Base-by-base conservation (phyloP, 1,139 yeast species). In the Saccharomyces pastorianus region DNA sequence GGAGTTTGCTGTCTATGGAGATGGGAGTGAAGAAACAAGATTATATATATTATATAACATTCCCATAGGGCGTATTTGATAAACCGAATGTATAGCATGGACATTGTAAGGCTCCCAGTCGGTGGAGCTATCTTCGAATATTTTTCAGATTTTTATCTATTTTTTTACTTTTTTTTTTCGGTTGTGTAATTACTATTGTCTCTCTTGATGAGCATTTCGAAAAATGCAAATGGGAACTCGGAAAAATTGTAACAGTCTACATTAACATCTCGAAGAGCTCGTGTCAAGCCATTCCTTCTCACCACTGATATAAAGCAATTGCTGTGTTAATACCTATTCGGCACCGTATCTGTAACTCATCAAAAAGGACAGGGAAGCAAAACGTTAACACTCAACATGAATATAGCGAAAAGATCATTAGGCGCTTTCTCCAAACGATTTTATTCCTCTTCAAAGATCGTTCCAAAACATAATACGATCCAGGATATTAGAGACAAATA, bases 1-100 rank as follows among this genome's bases (percentile, higher is more conserved):
- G 82, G 83, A 2, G 62, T 59, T 17, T 67, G 70, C 50, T 55
- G 58, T 46, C 17, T 66, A 2, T 67, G 68, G 67, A 47, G 58
- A 27, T 65, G 68, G 68, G 17, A 11, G 2, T 31, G 46, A 47
- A 48, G 51, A 29, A 44, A 1, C n/a, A 26, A 6, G 20, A 20
- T 32, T 29, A 34, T 25, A 31, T 20, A 41, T 5, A 23, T n/a
- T 11, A n/a, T 26, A 6, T 60, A 6, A 47, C 2, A 20, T 5
- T 17, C 4, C 26, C 13, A 9, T 9, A 38, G 7, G 7, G 26
- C 5, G 25, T 38, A 20, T 9, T 11, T 69, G 82, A 6, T 87
- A 84, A 65, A 71, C 2, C 5, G 11, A 11, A 11, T 8, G 25
- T 38, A 38, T 38, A 38, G 5, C 3, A 38, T 38, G 5, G 44